phyloP scores from a whole-genome alignment of 2,329 filamentous ascomycete species.

The Thelonectria discophora region DNA sequence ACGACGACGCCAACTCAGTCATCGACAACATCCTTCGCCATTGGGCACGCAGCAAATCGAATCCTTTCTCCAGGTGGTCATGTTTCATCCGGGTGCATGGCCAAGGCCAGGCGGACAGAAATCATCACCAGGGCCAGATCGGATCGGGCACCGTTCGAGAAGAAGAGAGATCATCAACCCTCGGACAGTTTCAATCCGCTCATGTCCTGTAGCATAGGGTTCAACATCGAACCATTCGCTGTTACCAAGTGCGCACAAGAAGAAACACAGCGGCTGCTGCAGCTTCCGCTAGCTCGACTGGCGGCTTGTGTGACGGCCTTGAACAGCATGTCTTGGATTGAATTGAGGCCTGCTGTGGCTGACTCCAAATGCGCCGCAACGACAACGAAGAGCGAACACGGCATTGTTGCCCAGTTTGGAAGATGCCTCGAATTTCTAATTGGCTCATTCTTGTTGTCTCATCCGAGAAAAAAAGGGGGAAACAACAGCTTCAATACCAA shows the following conservation, averaged over 20 bases:
- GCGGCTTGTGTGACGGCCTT: too few relatives aligned
- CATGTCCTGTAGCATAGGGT: background rate
- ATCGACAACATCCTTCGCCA: background rate
- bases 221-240: background rate
- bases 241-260: background rate
- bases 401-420: background rate
- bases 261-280: background rate
- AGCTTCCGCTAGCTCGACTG: background rate
- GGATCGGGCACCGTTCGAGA: conserved; percentile 31
- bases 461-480: too few relatives aligned
- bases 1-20: background rate
- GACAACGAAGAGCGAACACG: background rate
- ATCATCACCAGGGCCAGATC: too few relatives aligned
- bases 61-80: background rate
- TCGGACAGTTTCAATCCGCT: background rate
- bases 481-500: too few relatives aligned
- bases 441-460: too few relatives aligned
- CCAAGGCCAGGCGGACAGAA: background rate
- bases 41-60: background rate
- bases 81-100: background rate
- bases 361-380: background rate
- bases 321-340: background rate
- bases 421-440: background rate
- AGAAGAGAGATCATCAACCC: background rate
- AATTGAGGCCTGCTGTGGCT: background rate